Evolutionary conservation across 805 yeast species (phyloP), one percentile per base, ranked within the genome.

Genomic region (Komagataella pseudopastoris): DNA sequence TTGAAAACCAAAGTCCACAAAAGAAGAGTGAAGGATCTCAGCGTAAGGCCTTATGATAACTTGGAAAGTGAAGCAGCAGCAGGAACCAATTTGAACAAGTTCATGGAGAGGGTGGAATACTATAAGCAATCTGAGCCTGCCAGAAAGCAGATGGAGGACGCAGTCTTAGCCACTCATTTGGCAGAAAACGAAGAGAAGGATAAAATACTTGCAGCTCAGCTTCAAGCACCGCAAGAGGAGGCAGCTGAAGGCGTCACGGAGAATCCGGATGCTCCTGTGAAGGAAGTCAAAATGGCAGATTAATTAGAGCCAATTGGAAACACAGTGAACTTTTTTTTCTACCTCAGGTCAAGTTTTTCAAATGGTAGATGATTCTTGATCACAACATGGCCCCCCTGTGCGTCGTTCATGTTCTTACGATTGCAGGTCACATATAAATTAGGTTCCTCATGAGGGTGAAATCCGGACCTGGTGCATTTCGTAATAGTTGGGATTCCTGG

Each of bases 11-110:
- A 89, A 61, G 76, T 81, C 6, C 99, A 93, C 68, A 90, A 85
- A 65, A 78, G 98, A 66, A 75, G 96, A 63, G 84, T 86, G 23
- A 86, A 82, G 64, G 85, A 80, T 45, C 71, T 93, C 59, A 78
- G 76, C 52, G 80, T 74, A 49, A 84, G 83, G 51, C 97, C 97
- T 6, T 91, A 91, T 63, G 81, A 96, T 4, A 83, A 80, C 51
- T 78, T 85, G 54, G 98, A 91, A 62, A 83, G 95, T 45, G 89
- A 88, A 60, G 96, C 96, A 36, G 97, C 96, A 1, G 77, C 85
- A 0, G 98, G 98, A 3, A 70, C 76, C 16, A 83, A 88, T 63
- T 70, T 91, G 60, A 74, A 74, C 50, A 83, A 78, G 63, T 90
- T 80, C 63, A 63, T 83, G 59, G 71, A 74, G 51, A 72, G 78